phyloP scores from a whole-genome alignment of 1,139 yeast genomes.

The Hansenula lynferdii region DNA sequence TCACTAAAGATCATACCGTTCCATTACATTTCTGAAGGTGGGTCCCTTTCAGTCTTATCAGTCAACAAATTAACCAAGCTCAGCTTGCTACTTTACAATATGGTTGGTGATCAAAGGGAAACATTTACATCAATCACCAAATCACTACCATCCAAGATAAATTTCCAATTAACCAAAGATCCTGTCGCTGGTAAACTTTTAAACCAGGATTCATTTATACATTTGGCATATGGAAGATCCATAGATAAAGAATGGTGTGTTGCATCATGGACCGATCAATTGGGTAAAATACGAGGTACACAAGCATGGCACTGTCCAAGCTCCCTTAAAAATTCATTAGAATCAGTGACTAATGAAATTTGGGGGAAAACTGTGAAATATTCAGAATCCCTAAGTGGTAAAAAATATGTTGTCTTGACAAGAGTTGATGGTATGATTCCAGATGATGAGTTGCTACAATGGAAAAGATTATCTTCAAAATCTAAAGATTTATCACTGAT shows the following conservation, averaged over 20 bases:
- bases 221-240: constrained; percentile 81
- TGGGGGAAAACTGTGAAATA: constrained; percentile 48
- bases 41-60: constrained; percentile 44
- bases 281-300: constrained; percentile 58
- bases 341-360: constrained; percentile 52
- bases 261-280: constrained; percentile 88
- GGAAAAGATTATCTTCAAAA: constrained; percentile 64
- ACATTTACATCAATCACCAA: constrained; percentile 28
- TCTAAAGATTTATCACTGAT: constrained; percentile 62
- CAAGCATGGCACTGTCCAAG: constrained; percentile 61
- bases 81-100: constrained; percentile 62
- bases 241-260: constrained; percentile 79
- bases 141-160: constrained; percentile 32
- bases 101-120: constrained; percentile 34
- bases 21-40: constrained; percentile 40
- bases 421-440: constrained; percentile 69
- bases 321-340: constrained; percentile 42
- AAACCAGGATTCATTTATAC: constrained; percentile 73
- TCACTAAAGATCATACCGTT: constrained; percentile 57
- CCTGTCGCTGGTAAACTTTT: constrained; percentile 30
- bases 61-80: constrained; percentile 42
- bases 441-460: constrained; percentile 72
- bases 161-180: constrained; percentile 45
- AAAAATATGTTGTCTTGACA: constrained; percentile 58
- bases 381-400: constrained; percentile 36